These are phyloP conservation scores for Rhizopus sp. DNA, from an alignment of 371 early-diverging fungal species.

Conservation along the genomic window DNA sequence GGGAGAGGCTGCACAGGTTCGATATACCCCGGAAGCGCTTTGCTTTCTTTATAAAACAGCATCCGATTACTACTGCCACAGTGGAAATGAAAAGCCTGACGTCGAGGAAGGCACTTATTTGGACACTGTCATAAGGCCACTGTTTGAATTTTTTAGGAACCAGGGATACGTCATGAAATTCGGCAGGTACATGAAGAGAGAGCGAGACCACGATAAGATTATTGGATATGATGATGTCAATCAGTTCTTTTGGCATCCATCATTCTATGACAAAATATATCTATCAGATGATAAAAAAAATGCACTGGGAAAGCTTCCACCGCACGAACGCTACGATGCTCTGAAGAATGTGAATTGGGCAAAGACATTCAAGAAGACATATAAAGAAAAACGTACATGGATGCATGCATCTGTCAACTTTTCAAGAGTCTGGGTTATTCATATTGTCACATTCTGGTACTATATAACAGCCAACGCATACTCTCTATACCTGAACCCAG, in stretches of 20 bases:
- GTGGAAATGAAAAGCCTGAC: constrained; percentile 26
- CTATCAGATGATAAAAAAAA: constrained; percentile 52
- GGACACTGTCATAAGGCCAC: constrained; percentile 69
- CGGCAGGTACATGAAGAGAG: constrained; percentile 74
- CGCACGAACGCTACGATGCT: constrained; percentile 66
- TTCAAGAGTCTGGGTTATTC: constrained; percentile 86
- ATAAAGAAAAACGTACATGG: constrained; percentile 85
- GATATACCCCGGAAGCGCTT: constrained; percentile 79
- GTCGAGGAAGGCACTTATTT: constrained; percentile 74
- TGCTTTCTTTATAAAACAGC: constrained; percentile 87
- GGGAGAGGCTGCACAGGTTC: constrained; percentile 86
- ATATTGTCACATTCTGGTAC: constrained; percentile 82
- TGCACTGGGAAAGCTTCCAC: constrained; percentile 59
- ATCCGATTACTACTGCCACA: constrained; percentile 54
- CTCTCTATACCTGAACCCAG: constrained; percentile 59
- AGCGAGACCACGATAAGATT: constrained; percentile 78
- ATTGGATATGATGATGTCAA: constrained; percentile 93
- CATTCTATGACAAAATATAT: constrained; percentile 62
- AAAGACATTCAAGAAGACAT: constrained; percentile 79
- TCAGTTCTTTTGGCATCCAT: constrained; percentile 84
- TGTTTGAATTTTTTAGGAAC: constrained; percentile 79
- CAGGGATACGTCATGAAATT: constrained; percentile 74
- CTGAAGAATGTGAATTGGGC: constrained; percentile 74
- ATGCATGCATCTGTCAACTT: constrained; percentile 88
- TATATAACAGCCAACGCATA: constrained; percentile 77